Evolutionary conservation across 140 eudicot genomes (phyloP).

Genomic region (Erigeron philadelphicus): DNA sequence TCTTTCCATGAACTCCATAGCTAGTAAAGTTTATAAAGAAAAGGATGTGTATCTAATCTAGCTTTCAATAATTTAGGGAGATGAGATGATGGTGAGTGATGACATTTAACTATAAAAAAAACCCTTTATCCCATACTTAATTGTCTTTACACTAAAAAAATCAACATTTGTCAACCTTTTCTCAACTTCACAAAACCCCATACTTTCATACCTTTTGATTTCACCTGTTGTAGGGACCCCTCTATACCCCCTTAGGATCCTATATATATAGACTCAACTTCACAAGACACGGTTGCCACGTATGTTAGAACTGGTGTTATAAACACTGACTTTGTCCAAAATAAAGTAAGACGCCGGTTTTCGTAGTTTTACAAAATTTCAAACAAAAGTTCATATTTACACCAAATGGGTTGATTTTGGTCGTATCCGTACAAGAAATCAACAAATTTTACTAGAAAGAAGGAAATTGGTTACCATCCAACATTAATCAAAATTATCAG

Average conservation of each 20-base stretch:
- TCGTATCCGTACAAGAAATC: too few relatives aligned
- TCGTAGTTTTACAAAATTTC: too few relatives aligned
- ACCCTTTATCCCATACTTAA: constrained; percentile 35
- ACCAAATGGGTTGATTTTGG: too few relatives aligned
- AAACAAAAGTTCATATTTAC: too few relatives aligned
- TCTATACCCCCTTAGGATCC: constrained; percentile 12
- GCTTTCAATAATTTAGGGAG: constrained; percentile 23
- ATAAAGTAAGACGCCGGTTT: too few relatives aligned
- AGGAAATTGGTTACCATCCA: too few relatives aligned
- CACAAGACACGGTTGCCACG: too few relatives aligned
- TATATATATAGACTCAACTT: too few relatives aligned
- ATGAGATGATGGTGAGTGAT: constrained; percentile 29
- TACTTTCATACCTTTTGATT: constrained; percentile 30
- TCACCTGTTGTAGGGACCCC: constrained; percentile 40
- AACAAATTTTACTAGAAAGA: too few relatives aligned
- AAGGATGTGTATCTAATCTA: constrained; percentile 24
- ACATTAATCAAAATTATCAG: too few relatives aligned
- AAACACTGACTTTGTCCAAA: too few relatives aligned
- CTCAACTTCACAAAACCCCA: constrained; percentile 27
- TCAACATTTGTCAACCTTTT: constrained; percentile 23
- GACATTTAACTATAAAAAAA: constrained; percentile 30
- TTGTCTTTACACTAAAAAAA: constrained; percentile 30
- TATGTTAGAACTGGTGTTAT: too few relatives aligned
- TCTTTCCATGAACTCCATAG: not conserved
- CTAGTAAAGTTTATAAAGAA: constrained; percentile 5